Conservation (phyloP, 306 rosid species). For the Glycine tomentella region DNA sequence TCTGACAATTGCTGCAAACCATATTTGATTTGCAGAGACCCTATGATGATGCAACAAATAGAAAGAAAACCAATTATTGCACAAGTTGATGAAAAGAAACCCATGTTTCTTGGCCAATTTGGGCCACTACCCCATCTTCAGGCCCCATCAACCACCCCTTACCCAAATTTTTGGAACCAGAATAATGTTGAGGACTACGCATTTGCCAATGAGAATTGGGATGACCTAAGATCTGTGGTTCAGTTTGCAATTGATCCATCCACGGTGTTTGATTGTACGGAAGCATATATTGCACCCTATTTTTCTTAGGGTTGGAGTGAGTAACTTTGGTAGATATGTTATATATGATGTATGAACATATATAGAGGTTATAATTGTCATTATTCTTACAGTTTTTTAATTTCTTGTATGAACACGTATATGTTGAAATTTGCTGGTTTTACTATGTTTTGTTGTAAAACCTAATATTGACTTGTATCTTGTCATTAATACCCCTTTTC, state of each 20-base stretch:
- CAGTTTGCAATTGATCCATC: constrained; percentile 59
- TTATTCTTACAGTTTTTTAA: constrained; percentile 2
- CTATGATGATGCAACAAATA: constrained; percentile 38
- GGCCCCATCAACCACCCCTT: constrained; percentile 43
- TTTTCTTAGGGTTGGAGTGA: constrained; percentile 12
- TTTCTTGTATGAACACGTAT: constrained; percentile 11
- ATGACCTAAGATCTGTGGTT: constrained; percentile 69
- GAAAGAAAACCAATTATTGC: constrained; percentile 45
- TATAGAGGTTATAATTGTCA: constrained; percentile 9
- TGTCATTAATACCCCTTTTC: background rate
- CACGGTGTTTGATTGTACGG: constrained; percentile 42
- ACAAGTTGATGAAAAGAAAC: constrained; percentile 45
- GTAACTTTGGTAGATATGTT: background rate
- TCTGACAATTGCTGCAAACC: constrained; percentile 48
- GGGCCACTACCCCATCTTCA: constrained; percentile 4
- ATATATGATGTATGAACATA: constrained; percentile 4
- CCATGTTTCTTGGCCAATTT: constrained; percentile 34
- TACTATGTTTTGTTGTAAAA: constrained; percentile 23
- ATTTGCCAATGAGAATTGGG: constrained; percentile 64
- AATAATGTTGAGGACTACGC: constrained; percentile 44
- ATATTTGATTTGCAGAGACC: constrained; percentile 42
- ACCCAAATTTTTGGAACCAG: constrained; percentile 51
- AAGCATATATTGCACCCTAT: constrained; percentile 12
- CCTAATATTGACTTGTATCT: constrained; percentile 20
- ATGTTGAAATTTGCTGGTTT: constrained; percentile 21